Base-by-base conservation (phyloP, 2,329 filamentous ascomycete species). In the Aspergillus sp. region DNA sequence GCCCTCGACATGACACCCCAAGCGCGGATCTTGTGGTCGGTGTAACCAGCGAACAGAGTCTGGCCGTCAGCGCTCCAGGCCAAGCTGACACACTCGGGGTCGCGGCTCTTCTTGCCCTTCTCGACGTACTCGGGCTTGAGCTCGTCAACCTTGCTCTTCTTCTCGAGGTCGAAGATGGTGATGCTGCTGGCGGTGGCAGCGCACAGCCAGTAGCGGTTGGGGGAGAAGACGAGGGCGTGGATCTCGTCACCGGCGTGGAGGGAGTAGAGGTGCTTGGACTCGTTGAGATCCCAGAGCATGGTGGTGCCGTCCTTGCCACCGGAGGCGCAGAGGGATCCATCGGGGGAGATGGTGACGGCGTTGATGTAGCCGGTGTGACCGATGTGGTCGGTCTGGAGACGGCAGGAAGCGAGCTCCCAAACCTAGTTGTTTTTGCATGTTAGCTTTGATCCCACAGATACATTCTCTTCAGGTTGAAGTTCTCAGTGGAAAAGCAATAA, bases 91-190 rank as follows among this genome's bases (percentile, higher is more conserved):
- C 94, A 98, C 89, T 98, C 94, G 75, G 95, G 95, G 84, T 97
- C 94, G 80, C 93, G 89, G 89, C 90, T 92, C 92, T 98, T 98
- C 92, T 97, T 97, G 85, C 93, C 91, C 80, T 92, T 90, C 80
- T 92, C 87, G 78, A 92, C 86, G 86, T 95, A 96, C 82, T 99
- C 95, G 72, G 94, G 94, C 90, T 96, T 97, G 82, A 99, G 89
- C 89, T 98, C 95, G 77, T 98, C 94, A 79, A 98, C 94, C 91
- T 97, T 98, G 90, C 90, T 96, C 93, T 99, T 99, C 93, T 99
- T 99, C 92, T 99, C 95, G 73, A 99, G 89, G 79, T 99, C 95
- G 85, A 99, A 99, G 88, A 99, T 98, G 88, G 97, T 97, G 88
- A 99, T 98, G 88, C 89, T 92, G 85, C 88, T 91, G 79, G 92